Evolutionary conservation across 306 rosid genomes (phyloP).

Genomic region (Alnus glutinosa): DNA sequence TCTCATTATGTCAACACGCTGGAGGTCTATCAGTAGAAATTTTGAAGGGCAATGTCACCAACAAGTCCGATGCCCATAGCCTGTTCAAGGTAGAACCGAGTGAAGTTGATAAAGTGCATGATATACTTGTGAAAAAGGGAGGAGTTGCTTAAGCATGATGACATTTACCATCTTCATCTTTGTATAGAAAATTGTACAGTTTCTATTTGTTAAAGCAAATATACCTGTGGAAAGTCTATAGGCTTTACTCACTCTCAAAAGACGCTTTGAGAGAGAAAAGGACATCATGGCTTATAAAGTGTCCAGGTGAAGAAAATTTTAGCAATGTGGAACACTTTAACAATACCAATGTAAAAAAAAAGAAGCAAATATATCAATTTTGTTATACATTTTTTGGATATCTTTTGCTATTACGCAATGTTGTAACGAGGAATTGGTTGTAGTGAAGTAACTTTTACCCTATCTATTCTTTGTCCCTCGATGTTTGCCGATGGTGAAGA

Average conservation of each 20-base stretch:
- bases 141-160: slow-evolving; percentile 37
- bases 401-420: too few relatives aligned
- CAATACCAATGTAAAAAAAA: neutral
- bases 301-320: too few relatives aligned
- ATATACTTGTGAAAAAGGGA: slow-evolving; percentile 62
- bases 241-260: too few relatives aligned
- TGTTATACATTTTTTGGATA: neutral
- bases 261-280: too few relatives aligned
- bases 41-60: slow-evolving; percentile 53
- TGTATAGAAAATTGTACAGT: slow-evolving; percentile 10
- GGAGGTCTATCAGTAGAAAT: slow-evolving; percentile 54
- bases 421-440: too few relatives aligned
- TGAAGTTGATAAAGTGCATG: slow-evolving; percentile 77
- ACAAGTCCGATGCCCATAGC: slow-evolving; percentile 64
- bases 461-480: too few relatives aligned
- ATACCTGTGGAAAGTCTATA: too few relatives aligned
- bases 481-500: too few relatives aligned
- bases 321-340: too few relatives aligned
- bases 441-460: too few relatives aligned
- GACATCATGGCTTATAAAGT: too few relatives aligned
- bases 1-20: slow-evolving; percentile 68
- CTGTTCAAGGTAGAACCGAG: slow-evolving; percentile 68
- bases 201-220: neutral
- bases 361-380: neutral
- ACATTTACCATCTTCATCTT: neutral